Conservation (phyloP, 352 stramenopile species). For the Phytophthora lateralis region DNA sequence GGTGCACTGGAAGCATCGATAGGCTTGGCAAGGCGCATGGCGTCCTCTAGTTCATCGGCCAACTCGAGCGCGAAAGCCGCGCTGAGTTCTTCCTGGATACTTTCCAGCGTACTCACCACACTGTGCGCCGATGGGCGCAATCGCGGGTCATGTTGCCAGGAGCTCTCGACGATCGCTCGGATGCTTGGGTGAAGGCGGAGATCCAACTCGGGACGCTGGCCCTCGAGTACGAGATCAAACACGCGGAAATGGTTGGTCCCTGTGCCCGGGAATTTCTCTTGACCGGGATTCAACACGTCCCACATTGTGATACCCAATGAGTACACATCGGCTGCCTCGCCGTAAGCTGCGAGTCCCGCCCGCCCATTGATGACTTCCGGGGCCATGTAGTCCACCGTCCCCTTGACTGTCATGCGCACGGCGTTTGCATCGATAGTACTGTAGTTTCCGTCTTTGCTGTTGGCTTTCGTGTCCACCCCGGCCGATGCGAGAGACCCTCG, state of each 20-base stretch:
- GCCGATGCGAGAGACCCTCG: constrained; percentile 22
- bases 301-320: constrained; percentile 78
- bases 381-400: constrained; percentile 82
- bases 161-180: constrained; percentile 46
- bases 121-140: constrained; percentile 48
- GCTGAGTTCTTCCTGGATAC: constrained; percentile 53
- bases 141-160: constrained; percentile 47
- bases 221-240: constrained; percentile 57
- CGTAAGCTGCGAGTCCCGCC: constrained; percentile 55
- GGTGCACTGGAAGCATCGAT: constrained; percentile 36
- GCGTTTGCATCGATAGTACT: constrained; percentile 24
- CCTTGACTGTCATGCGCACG: constrained; percentile 61
- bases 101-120: constrained; percentile 52
- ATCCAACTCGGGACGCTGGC: constrained; percentile 52
- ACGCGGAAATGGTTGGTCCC: constrained; percentile 65
- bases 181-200: constrained; percentile 39
- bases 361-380: constrained; percentile 77
- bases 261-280: constrained; percentile 52
- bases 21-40: constrained; percentile 33
- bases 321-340: constrained; percentile 74
- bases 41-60: constrained; percentile 45
- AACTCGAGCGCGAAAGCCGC: constrained; percentile 49
- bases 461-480: constrained; percentile 15
- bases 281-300: constrained; percentile 65
- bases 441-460: constrained; percentile 14